phyloP scores from a whole-genome alignment of 1,284 basidiomycete species.

The Lignosus rhinocerotis region DNA sequence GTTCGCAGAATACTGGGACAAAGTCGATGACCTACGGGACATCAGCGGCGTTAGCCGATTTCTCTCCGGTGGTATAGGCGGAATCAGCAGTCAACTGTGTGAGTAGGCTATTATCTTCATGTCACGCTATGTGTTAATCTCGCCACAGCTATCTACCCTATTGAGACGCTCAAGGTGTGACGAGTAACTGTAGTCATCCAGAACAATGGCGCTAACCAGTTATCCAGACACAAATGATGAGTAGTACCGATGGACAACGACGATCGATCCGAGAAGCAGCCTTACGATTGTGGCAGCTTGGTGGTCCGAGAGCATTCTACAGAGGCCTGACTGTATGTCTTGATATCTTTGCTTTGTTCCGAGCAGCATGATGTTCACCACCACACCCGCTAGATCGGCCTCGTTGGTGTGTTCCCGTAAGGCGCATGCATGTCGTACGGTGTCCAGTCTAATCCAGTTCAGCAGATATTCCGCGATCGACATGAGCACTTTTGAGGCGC shows the following conservation, averaged over 20 bases:
- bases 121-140: constrained; percentile 9
- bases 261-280: constrained; percentile 60
- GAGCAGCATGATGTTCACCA: background rate
- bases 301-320: constrained; percentile 86
- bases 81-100: constrained; percentile 92
- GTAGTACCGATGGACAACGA: constrained; percentile 65
- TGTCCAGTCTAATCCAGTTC: constrained; percentile 2
- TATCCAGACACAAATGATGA: constrained; percentile 90
- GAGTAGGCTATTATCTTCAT: constrained; percentile 30
- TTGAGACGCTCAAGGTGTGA: constrained; percentile 81
- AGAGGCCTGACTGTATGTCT: constrained; percentile 82
- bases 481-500: constrained; percentile 93
- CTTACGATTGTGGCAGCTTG: constrained; percentile 76
- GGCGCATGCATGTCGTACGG: constrained; percentile 27
- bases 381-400: constrained; percentile 63
- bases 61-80: constrained; percentile 93
- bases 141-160: constrained; percentile 78
- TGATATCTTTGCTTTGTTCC: background rate
- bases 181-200: constrained; percentile 1
- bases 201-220: background rate
- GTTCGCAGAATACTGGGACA: constrained; percentile 91
- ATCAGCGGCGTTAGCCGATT: constrained; percentile 94
- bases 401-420: constrained; percentile 88
- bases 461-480: constrained; percentile 86
- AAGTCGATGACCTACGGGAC: constrained; percentile 86